Conservation (phyloP, 2,329 filamentous ascomycete genomes). For the Cordyceps fumosorosea region DNA sequence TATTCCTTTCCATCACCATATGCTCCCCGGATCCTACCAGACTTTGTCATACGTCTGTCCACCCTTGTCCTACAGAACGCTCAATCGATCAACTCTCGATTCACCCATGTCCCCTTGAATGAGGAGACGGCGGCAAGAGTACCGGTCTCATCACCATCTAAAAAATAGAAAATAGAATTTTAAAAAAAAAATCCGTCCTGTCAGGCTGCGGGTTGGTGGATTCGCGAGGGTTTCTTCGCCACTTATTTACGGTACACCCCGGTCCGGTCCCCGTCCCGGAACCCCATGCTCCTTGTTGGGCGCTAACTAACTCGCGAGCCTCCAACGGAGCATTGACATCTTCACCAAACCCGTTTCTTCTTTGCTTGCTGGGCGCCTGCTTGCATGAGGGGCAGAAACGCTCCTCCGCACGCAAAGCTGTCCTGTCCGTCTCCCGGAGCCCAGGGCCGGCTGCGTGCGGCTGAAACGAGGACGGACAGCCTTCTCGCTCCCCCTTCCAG, state of each 20-base stretch:
- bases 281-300: not conserved
- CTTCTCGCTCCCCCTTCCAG: not conserved
- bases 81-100: too few species aligned
- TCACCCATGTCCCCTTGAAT: too few species aligned
- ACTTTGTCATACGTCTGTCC: too few species aligned
- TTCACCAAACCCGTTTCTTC: not conserved
- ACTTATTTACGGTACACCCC: not conserved
- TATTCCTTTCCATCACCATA: too few species aligned
- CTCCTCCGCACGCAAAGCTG: too few species aligned
- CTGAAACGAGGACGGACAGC: not conserved
- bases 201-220: not conserved
- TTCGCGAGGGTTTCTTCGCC: not conserved
- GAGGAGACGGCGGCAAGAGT: not conserved
- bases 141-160: too few species aligned
- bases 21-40: too few species aligned
- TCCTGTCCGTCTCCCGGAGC: not conserved
- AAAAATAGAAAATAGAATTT: too few species aligned
- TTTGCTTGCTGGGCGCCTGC: not conserved
- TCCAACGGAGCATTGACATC: not conserved
- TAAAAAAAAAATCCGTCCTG: not conserved
- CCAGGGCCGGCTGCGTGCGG: not conserved
- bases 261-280: not conserved
- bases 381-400: not conserved
- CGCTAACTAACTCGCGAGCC: conserved; percentile 1
- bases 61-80: too few species aligned